Conservation (phyloP, 2,329 filamentous ascomycete genomes). For the Ophiostoma triangulosporum region DNA sequence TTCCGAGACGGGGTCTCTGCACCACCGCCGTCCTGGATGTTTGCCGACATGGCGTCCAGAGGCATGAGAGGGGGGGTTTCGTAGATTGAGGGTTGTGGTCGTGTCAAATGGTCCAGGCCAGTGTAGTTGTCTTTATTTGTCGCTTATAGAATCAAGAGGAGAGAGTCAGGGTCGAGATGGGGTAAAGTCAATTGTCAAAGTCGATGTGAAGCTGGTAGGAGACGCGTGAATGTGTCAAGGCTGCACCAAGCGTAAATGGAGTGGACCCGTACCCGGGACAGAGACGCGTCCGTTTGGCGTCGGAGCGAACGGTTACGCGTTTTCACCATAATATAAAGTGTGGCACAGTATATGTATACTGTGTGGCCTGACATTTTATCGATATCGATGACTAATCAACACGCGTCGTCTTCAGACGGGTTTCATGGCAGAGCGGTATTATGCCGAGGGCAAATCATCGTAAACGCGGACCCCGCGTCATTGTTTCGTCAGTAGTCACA, state of each 20-base stretch:
- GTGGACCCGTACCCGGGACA: constrained; percentile 2
- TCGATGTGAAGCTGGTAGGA: too few species aligned
- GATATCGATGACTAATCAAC: too few species aligned
- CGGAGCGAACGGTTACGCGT: background rate
- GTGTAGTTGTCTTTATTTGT: background rate
- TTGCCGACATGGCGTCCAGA: constrained; percentile 32
- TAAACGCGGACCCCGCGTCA: too few species aligned
- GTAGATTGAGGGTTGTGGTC: background rate
- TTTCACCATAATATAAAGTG: background rate
- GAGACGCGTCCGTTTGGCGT: constrained; percentile 10
- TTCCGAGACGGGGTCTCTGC: constrained; percentile 28
- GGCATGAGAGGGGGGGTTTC: constrained; percentile 26
- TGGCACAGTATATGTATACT: background rate
- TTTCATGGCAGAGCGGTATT: too few species aligned
- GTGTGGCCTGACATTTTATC: background rate
- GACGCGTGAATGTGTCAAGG: too few species aligned
- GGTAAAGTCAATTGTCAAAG: too few species aligned
- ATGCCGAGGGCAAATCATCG: too few species aligned
- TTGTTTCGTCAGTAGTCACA: too few species aligned
- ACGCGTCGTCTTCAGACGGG: too few species aligned
- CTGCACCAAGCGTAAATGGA: background rate
- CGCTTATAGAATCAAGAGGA: too few species aligned
- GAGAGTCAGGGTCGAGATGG: too few species aligned
- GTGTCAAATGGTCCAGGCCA: background rate
- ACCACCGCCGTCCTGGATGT: constrained; percentile 28